Conservation (phyloP, 139 green algal genomes). For the Zygnema circumcarinatum region DNA sequence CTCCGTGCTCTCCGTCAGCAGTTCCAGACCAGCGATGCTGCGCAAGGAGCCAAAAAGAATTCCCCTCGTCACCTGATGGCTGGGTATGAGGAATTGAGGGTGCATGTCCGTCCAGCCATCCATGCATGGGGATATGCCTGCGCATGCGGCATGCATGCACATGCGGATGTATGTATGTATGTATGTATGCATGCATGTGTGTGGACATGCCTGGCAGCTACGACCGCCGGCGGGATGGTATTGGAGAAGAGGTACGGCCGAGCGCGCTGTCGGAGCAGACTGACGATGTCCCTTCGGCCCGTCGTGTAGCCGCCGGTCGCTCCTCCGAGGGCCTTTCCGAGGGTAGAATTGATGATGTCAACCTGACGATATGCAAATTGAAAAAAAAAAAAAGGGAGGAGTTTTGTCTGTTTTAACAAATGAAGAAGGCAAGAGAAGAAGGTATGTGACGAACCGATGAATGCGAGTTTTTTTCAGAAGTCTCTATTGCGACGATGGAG, state of each 20-base stretch:
- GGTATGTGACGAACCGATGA: too few species aligned
- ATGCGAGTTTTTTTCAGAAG: background rate
- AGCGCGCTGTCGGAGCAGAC: constrained; percentile 70
- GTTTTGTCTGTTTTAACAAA: background rate
- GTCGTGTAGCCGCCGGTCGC: constrained; percentile 74
- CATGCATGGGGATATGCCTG: too few species aligned
- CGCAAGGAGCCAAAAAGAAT: too few species aligned
- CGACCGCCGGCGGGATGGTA: constrained; percentile 69
- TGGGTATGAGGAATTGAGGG: too few species aligned
- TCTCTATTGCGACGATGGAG: background rate
- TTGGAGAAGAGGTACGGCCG: constrained; percentile 79
- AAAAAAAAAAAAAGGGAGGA: background rate
- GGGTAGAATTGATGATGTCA: constrained; percentile 78
- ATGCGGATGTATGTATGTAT: too few species aligned
- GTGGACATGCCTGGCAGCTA: constrained; percentile 52
- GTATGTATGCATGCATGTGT: too few species aligned
- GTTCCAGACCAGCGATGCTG: constrained; percentile 64
- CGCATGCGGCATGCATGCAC: too few species aligned
- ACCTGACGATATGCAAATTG: constrained; percentile 45
- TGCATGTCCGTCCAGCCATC: too few species aligned
- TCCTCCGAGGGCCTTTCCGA: constrained; percentile 77
- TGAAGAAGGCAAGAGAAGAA: background rate
- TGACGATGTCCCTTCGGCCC: constrained; percentile 64
- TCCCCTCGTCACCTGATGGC: too few species aligned
- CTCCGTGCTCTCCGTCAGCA: constrained; percentile 60